Evolutionary conservation across 1,284 basidiomycete genomes (phyloP).

Genomic region (Albatrellus sp.): DNA sequence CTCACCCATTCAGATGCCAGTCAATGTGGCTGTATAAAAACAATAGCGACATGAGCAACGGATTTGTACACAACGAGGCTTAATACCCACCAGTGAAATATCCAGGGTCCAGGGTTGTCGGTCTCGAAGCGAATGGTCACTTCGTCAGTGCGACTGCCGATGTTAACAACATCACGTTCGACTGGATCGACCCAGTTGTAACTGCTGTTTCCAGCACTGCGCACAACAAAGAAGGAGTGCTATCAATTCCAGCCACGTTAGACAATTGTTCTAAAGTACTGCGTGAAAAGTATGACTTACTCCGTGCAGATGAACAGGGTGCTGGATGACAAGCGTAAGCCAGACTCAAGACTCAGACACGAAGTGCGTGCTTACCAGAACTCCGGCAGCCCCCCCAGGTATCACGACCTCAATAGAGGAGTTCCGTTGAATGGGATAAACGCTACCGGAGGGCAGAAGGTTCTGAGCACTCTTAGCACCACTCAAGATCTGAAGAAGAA

Average conservation of each 20-base stretch:
- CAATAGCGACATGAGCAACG: no score
- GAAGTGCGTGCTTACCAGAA: constrained; percentile 9
- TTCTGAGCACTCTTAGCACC: constrained; percentile 18
- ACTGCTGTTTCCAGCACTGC: constrained; percentile 14
- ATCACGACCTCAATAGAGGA: constrained; percentile 23
- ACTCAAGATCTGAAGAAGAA: constrained; percentile 8
- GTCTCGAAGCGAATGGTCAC: constrained; percentile 16
- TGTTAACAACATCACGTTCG: constrained; percentile 16
- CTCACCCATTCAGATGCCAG: constrained; percentile 1
- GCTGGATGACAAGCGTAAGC: constrained; percentile 9
- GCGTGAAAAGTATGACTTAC: background rate
- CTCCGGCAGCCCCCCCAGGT: constrained; percentile 16
- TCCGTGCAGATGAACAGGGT: constrained; percentile 28
- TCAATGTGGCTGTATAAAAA: constrained; percentile 2
- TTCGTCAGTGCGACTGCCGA: constrained; percentile 13
- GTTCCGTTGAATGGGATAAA: constrained; percentile 18
- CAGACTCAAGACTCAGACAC: background rate
- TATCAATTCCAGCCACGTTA: background rate
- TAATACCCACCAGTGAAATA: constrained; percentile 1
- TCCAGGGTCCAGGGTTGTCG: constrained; percentile 35
- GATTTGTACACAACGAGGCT: background rate
- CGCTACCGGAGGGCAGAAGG: constrained; percentile 19
- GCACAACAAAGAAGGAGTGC: constrained; percentile 20
- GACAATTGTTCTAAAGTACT: background rate
- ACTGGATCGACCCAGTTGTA: constrained; percentile 29